Evolutionary conservation across 2,329 filamentous ascomycete genomes (phyloP), one percentile per base, ranked within the genome.

Genomic region (Cytospora piceicola): DNA sequence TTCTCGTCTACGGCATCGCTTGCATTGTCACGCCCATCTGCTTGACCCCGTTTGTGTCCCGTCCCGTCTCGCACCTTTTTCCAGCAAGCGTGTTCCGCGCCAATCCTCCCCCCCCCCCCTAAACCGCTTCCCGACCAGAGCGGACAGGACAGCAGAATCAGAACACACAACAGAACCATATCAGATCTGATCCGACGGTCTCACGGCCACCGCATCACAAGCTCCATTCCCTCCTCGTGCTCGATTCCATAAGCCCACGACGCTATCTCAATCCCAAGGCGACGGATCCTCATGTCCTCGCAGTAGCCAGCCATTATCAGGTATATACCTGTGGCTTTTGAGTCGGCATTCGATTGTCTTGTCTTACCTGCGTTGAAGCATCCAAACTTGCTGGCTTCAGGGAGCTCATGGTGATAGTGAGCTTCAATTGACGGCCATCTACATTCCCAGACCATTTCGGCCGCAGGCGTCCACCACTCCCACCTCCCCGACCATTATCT

Each of bases 401-500:
- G 61, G 65, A 67, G 74, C 75, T 78, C 78, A 76, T 77, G 80
- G 81, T 83, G 77, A 80, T 70, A 82, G 80, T 79, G 80, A 81
- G 75, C 75, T 75, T 73, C 74, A 72, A 69, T 72, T 76, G 74
- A 75, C 76, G 72, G 76, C 73, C 75, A 77, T 73, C 79, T 77
- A 74, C 79, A 72, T 76, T 72, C 74, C 75, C 72, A 72, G 29
- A 73, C 71, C 72, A 71, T 75, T 69, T 70, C 74, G 83, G 84
- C 79, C 83, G 83, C 84, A 82, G 84, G 84, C 84, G 83, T 83
- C 84, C 83, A 82, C 78, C 72, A 72, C 73, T 81, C 77, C 74
- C 73, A 68, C 42, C 66, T 61, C 64, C 34, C 66, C 65, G 73
- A 77, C 76, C 75, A 75, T 75, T 74, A 74, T 76, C 77, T 73